Conservation (phyloP, 116 monocot genomes). For the Iris pallida region DNA sequence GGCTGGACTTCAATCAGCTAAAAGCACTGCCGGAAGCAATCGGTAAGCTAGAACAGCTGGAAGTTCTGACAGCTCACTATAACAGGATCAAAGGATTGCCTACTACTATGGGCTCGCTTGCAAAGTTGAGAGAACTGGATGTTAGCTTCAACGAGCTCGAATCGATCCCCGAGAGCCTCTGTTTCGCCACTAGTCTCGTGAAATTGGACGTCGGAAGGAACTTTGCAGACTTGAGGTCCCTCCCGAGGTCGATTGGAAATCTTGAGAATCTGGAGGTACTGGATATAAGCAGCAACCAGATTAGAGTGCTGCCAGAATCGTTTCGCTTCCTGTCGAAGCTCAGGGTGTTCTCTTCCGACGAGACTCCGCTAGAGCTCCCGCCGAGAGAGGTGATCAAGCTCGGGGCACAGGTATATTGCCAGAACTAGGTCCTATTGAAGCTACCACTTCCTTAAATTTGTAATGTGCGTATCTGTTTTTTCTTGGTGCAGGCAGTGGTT, state of each 20-base stretch:
- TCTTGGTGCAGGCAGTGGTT: conserved; percentile 57
- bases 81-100: conserved; percentile 81
- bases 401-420: conserved; percentile 71
- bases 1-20: conserved; percentile 77
- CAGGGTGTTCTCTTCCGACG: conserved; percentile 60
- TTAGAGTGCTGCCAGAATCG: conserved; percentile 67
- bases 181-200: conserved; percentile 70
- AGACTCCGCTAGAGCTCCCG: conserved; percentile 81
- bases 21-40: conserved; percentile 88
- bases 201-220: conserved; percentile 74
- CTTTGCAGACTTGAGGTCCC: conserved; percentile 74
- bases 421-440: too few relatives aligned
- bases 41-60: conserved; percentile 66
- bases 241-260: conserved; percentile 83
- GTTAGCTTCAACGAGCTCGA: conserved; percentile 93
- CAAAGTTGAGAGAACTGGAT: conserved; percentile 69
- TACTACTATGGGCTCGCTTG: conserved; percentile 69
- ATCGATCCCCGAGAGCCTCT: conserved; percentile 71
- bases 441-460: not conserved
- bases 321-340: conserved; percentile 67
- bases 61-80: conserved; percentile 72
- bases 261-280: conserved; percentile 87
- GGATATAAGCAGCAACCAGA: conserved; percentile 94
- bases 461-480: not conserved
- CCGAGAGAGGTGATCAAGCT: conserved; percentile 65